Conservation (phyloP, 2,329 filamentous ascomycete species). For the Hypomyces perniciosus region DNA sequence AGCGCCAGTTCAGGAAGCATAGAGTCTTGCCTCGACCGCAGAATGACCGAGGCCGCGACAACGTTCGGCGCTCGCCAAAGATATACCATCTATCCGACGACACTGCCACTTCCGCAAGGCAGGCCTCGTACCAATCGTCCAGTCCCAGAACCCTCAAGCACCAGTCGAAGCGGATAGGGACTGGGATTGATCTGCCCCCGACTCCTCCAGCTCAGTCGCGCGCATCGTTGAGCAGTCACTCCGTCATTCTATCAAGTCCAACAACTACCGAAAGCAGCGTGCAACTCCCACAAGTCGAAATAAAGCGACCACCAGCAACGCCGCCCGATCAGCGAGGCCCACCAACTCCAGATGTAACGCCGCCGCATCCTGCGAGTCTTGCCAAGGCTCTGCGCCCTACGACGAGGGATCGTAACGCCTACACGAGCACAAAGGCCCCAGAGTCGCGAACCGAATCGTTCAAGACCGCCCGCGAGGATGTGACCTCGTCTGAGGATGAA, state of each 20-base stretch:
- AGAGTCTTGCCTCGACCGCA: conserved; percentile 37
- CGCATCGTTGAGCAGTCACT: conserved; percentile 48
- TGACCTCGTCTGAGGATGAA: conserved; percentile 57
- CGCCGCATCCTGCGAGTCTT: conserved; percentile 49
- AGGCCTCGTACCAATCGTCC: conserved; percentile 27
- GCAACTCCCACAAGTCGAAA: conserved; percentile 33
- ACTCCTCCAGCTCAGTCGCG: conserved; percentile 58
- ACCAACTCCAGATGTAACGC: conserved; percentile 70
- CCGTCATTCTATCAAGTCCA: conserved; percentile 38
- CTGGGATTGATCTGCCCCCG: conserved; percentile 50
- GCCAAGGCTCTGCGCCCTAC: conserved; percentile 39
- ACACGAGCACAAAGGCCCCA: conserved; percentile 45
- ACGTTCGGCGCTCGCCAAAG: conserved; percentile 19
- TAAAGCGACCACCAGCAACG: conserved; percentile 45
- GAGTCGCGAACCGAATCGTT: conserved; percentile 66
- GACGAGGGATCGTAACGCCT: conserved; percentile 42
- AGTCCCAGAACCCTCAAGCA: conserved; percentile 37
- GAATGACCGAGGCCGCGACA: conserved; percentile 20
- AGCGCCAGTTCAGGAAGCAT: conserved; percentile 41
- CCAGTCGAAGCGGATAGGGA: conserved; percentile 36
- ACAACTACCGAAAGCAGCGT: conserved; percentile 32
- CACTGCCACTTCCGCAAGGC: conserved; percentile 20
- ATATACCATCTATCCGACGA: conserved; percentile 24
- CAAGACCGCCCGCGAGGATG: conserved; percentile 62
- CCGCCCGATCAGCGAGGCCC: conserved; percentile 61